A percentile compares a stretch with the other conserved stretches of the same genome.
Conservation (phyloP, 2,329 filamentous ascomycete genomes). For the Fusarium veterinarium region DNA sequence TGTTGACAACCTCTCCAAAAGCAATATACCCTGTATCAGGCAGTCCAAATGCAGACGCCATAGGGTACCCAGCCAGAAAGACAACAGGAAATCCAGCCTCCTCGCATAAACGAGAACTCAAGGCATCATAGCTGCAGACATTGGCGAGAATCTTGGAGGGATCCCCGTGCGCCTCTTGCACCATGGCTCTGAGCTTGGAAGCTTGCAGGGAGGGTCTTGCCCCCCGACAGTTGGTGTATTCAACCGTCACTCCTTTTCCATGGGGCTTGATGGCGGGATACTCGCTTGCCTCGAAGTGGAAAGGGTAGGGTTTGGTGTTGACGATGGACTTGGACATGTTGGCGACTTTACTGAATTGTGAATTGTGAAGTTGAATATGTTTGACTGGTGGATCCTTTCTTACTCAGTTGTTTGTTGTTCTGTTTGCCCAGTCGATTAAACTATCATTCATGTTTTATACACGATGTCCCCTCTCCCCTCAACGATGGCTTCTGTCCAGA, state of each 20-base stretch:
- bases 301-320: slow-evolving; percentile 14
- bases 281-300: slow-evolving; percentile 20
- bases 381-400: fast-evolving
- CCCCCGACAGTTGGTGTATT: slow-evolving; percentile 49
- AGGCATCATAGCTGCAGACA: slow-evolving; percentile 56
- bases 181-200: slow-evolving; percentile 52
- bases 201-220: slow-evolving; percentile 53
- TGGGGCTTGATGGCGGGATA: not conserved
- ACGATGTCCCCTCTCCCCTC: not conserved
- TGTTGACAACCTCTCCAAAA: slow-evolving; percentile 58
- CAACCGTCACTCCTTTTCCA: slow-evolving; percentile 8
- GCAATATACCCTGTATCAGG: slow-evolving; percentile 63
- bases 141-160: slow-evolving; percentile 58
- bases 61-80: slow-evolving; percentile 55
- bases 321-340: slow-evolving; percentile 30
- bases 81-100: slow-evolving; percentile 59
- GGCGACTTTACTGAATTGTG: not conserved
- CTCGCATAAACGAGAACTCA: slow-evolving; percentile 57
- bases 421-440: not conserved
- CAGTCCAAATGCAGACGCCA: slow-evolving; percentile 54
- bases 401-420: not conserved
- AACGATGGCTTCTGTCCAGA: too few species aligned
- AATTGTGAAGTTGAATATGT: not conserved
- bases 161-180: slow-evolving; percentile 54
- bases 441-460: slow-evolving; percentile 1